Evolutionary conservation across 2,329 filamentous ascomycete species (phyloP).

Genomic region (Ascochyta pisi): DNA sequence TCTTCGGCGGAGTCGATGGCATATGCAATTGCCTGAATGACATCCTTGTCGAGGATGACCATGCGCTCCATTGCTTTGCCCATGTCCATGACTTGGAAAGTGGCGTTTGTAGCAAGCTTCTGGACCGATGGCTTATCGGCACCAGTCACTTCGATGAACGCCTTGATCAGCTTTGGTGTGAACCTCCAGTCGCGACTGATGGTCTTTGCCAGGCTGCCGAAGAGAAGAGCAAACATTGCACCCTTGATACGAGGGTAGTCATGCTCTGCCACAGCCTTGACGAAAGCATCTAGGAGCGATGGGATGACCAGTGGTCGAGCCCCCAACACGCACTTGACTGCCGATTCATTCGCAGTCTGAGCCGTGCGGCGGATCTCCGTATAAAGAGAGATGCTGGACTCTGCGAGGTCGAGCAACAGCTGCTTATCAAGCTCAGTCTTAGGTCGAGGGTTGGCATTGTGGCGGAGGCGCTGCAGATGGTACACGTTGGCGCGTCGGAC

Average conservation of each 20-base stretch:
- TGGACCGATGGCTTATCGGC: constrained; percentile 96
- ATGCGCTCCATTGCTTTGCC: constrained; percentile 86
- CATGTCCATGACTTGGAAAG: constrained; percentile 90
- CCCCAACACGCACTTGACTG: constrained; percentile 88
- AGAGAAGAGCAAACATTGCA: constrained; percentile 86
- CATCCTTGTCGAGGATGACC: constrained; percentile 76
- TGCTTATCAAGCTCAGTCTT: constrained; percentile 90
- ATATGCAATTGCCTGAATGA: constrained; percentile 69
- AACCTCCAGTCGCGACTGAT: constrained; percentile 93
- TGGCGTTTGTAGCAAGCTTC: constrained; percentile 78
- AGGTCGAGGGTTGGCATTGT: constrained; percentile 86
- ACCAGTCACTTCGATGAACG: constrained; percentile 87
- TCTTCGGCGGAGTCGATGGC: constrained; percentile 44
- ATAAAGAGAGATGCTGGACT: constrained; percentile 89
- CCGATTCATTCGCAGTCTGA: constrained; percentile 90
- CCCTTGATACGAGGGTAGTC: constrained; percentile 95
- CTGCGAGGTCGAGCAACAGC: constrained; percentile 83
- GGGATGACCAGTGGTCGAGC: constrained; percentile 89
- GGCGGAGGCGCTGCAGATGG: constrained; percentile 89
- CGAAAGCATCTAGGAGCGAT: constrained; percentile 78
- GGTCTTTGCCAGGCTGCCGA: constrained; percentile 86
- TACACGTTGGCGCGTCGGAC: constrained; percentile 94
- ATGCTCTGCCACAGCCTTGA: constrained; percentile 76
- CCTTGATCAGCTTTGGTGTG: constrained; percentile 84
- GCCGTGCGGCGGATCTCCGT: constrained; percentile 95